These are phyloP conservation scores for Zopfia rhizophila DNA, from an alignment of 2,329 filamentous ascomycete species.

Conservation along the genomic window DNA sequence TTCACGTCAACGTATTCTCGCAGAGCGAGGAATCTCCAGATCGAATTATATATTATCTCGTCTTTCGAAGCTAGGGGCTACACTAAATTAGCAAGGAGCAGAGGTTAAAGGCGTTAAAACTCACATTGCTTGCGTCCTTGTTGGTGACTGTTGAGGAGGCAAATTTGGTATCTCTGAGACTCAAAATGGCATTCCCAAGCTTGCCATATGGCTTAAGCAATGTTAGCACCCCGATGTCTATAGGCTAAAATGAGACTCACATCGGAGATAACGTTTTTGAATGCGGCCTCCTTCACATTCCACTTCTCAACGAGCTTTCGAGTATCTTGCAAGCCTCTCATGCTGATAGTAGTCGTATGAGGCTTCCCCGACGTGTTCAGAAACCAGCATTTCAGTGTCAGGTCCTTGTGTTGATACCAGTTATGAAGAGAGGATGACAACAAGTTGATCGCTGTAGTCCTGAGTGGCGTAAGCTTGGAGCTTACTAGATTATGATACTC, in stretches of 20 bases:
- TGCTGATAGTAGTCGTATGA: constrained; percentile 70
- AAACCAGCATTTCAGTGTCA: constrained; percentile 86
- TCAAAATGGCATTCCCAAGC: constrained; percentile 64
- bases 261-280: constrained; percentile 54
- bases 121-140: constrained; percentile 56
- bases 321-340: constrained; percentile 63
- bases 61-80: constrained; percentile 69
- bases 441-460: constrained; percentile 80
- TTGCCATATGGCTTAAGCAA: constrained; percentile 35
- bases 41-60: constrained; percentile 77
- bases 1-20: constrained; percentile 83
- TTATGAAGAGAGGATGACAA: constrained; percentile 83
- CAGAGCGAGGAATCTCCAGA: constrained; percentile 91
- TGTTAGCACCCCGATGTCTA: too few relatives aligned
- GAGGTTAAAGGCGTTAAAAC: constrained; percentile 8
- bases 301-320: constrained; percentile 70
- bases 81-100: constrained; percentile 14
- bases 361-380: constrained; percentile 38
- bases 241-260: too few relatives aligned
- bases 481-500: constrained; percentile 85
- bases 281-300: constrained; percentile 73
- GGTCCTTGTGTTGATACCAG: constrained; percentile 82
- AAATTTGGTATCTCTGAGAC: constrained; percentile 76
- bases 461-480: constrained; percentile 76
- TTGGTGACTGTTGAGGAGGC: constrained; percentile 73